phyloP scores from a whole-genome alignment of 225 moss, liverwort and hornwort species.

The Asterella californica region DNA sequence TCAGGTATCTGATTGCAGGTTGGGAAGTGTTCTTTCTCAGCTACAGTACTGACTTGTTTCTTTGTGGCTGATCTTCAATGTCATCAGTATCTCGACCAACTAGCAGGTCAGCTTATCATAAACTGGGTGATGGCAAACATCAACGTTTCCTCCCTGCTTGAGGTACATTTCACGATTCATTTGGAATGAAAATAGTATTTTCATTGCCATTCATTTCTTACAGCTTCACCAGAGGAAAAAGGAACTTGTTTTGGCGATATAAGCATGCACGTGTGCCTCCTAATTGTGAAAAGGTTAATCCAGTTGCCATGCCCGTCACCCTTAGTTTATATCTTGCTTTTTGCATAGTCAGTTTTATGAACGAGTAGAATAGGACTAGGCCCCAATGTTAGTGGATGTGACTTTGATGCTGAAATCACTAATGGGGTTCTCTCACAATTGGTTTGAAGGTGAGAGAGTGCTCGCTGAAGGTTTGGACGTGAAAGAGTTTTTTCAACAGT shows the following conservation, averaged over 20 bases:
- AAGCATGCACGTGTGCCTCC: background rate
- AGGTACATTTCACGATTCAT: slow-evolving; percentile 39
- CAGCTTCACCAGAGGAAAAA: background rate
- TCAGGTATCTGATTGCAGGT: background rate
- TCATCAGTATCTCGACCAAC: slow-evolving; percentile 69
- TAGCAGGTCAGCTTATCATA: slow-evolving; percentile 72
- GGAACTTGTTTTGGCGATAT: background rate
- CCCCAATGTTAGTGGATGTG: background rate
- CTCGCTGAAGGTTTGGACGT: slow-evolving; percentile 42
- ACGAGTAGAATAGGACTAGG: background rate
- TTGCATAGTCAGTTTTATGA: background rate
- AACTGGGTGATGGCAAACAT: slow-evolving; percentile 76
- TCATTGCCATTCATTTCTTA: background rate
- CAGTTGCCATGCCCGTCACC: background rate
- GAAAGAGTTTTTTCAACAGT: slow-evolving; percentile 60
- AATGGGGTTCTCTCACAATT: background rate
- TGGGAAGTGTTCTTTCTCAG: background rate
- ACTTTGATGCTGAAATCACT: background rate
- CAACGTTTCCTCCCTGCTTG: slow-evolving; percentile 58
- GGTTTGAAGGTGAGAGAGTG: slow-evolving; percentile 56
- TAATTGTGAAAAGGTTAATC: background rate
- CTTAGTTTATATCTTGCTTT: too few species aligned
- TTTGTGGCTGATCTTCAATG: slow-evolving; percentile 6
- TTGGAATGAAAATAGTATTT: background rate
- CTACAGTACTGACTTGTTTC: background rate